Evolutionary conservation across 2,329 filamentous ascomycete species (phyloP).

Genomic region (Colletotrichum lini): DNA sequence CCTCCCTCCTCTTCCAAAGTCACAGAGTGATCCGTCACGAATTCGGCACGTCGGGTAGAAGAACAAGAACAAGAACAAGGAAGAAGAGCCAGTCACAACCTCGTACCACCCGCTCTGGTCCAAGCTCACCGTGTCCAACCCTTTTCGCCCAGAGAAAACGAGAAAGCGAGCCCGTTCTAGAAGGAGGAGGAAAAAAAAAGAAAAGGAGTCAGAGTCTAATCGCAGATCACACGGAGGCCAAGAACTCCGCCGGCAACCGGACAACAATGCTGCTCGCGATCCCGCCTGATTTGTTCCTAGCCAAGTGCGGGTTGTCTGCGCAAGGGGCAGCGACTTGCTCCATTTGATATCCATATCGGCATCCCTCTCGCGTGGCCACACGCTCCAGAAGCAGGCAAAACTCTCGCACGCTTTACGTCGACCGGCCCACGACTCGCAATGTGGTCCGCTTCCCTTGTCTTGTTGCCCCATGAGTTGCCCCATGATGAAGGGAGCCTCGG

Average conservation of each 20-base stretch:
- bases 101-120: background rate
- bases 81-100: constrained; percentile 20
- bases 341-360: background rate
- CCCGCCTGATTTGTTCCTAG: constrained; percentile 15
- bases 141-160: constrained; percentile 15
- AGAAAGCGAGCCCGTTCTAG: constrained; percentile 17
- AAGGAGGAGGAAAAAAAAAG: background rate
- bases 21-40: background rate
- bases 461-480: background rate
- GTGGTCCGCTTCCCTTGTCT: background rate
- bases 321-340: constrained; percentile 1
- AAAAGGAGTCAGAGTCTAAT: constrained; percentile 14
- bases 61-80: background rate
- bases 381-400: constrained; percentile 7
- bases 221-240: constrained; percentile 29
- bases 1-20: background rate
- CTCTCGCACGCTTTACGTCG: background rate
- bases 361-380: constrained; percentile 1
- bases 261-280: background rate
- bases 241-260: constrained; percentile 1
- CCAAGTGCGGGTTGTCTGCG: background rate
- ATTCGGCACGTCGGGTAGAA: background rate
- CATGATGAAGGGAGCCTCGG: background rate
- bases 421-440: constrained; percentile 18
- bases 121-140: background rate